Base-by-base conservation (phyloP, 441 rosid species). In the Euphorbia corollata region DNA sequence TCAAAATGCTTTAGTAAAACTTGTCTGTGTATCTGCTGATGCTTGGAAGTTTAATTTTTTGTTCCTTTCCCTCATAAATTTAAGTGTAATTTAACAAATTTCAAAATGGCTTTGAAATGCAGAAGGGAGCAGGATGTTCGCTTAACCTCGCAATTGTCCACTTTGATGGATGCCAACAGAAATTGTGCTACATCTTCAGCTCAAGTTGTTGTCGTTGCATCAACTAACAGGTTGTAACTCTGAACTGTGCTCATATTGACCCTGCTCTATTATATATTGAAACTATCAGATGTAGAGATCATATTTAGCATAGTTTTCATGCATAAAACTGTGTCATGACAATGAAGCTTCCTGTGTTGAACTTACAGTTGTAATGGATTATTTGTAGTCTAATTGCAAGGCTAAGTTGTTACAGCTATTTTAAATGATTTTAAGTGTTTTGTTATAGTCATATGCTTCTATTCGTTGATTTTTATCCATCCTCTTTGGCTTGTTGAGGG, bases 121-220 rank as follows among this genome's bases (percentile, higher is more conserved):
- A 93, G 97, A 71, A 73, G 85, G 47, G 87, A 87, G 77, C 97
- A 89, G 67, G 89, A 84, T 69, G 96, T 86, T 77, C 97, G 95
- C 41, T 58, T 93, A 69, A 74, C 91, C 32, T 85, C 93, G 73
- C 97, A 93, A 68, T 87, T 93, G 53, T 81, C 69, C 59, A 77
- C 85, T 7, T 82, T 91, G 20, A 90, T 93, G 96, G 97, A 93
- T 79, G 84, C 87, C 65, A 87, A 79, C 74, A 86, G 78, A 70
- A 80, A 83, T 16, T 72, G 83, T 0, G 59, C 74, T 64, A 70
- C 78, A 64, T 78, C 86, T 73, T 71, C 73, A 64, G 82, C 84
- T 19, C 87, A 77, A 54, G 83, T 89, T 45, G 86, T 85, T 30
- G 88, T 93, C 68, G 92, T 93, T 67, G 95, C 99, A 70, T 87